Percentiles rank a stretch among this genome's conserved stretches.
These are phyloP conservation scores for Hansenula anomala DNA, from an alignment of 1,139 yeast species.

Conservation along the genomic window DNA sequence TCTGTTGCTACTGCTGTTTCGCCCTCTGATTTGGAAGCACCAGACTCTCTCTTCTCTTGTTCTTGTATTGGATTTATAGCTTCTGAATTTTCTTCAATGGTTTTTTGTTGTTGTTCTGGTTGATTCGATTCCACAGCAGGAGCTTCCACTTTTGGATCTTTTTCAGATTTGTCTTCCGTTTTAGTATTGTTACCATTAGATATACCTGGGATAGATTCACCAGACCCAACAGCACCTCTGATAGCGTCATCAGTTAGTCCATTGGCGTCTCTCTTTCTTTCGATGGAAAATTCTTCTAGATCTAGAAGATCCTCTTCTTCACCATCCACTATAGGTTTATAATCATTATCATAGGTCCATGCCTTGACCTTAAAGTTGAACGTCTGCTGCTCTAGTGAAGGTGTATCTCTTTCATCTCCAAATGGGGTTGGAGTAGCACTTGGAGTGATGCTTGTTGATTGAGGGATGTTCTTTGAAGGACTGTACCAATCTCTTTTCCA, in stretches of 20 bases:
- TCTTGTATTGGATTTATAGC: too few relatives aligned
- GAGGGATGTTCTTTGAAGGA: constrained; percentile 22
- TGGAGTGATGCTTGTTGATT: constrained; percentile 22
- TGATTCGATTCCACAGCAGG: too few relatives aligned
- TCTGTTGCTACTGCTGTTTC: too few relatives aligned
- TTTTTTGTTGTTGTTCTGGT: too few relatives aligned
- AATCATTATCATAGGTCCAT: constrained; percentile 35
- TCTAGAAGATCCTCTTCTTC: constrained; percentile 35
- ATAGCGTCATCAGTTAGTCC: constrained; percentile 53
- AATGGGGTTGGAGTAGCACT: constrained; percentile 26
- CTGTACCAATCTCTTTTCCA: constrained; percentile 34
- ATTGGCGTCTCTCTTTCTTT: constrained; percentile 13
- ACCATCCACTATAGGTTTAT: constrained; percentile 29
- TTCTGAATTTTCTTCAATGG: too few relatives aligned
- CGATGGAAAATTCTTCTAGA: constrained; percentile 20
- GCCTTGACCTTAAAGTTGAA: constrained; percentile 35
- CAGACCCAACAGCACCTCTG: constrained; percentile 58
- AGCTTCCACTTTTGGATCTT: neutral
- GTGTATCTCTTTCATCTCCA: constrained; percentile 18
- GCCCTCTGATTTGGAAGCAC: too few relatives aligned
- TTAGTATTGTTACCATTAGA: constrained; percentile 21
- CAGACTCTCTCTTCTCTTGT: too few relatives aligned
- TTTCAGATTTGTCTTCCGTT: constrained; percentile 13
- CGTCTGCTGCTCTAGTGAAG: constrained; percentile 15
- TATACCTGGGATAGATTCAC: constrained; percentile 48